These are phyloP conservation scores for Claviceps monticola DNA, from an alignment of 2,329 filamentous ascomycete genomes.

Conservation along the genomic window DNA sequence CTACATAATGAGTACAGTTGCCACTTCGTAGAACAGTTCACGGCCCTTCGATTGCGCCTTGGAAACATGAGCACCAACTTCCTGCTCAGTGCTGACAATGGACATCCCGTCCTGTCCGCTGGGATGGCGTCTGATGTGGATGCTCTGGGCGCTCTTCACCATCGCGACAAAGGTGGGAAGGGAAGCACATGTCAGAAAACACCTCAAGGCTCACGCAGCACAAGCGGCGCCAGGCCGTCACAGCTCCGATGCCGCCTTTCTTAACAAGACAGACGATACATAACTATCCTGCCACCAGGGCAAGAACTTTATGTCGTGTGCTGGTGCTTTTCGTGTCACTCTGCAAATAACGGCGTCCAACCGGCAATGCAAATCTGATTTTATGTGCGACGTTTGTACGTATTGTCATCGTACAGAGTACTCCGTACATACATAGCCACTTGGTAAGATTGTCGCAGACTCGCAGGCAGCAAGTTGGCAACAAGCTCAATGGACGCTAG, in stretches of 20 bases:
- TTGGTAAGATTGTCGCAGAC: too few relatives aligned
- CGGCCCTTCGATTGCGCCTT: too few relatives aligned
- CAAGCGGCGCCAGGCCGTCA: neutral
- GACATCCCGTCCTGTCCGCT: neutral
- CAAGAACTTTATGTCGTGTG: neutral
- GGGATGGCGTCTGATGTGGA: neutral
- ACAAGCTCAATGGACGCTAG: slow-evolving; percentile 7
- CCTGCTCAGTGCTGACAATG: neutral
- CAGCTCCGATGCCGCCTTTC: slow-evolving; percentile 4
- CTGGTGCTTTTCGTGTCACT: neutral
- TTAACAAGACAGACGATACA: neutral
- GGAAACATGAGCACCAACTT: too few relatives aligned
- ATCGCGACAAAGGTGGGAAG: neutral
- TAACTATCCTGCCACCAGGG: neutral
- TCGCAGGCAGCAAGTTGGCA: too few relatives aligned
- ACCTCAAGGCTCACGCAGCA: slow-evolving; percentile 8
- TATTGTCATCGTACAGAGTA: neutral
- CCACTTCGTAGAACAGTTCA: too few relatives aligned
- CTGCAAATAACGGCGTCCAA: slow-evolving; percentile 1
- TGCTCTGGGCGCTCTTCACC: neutral
- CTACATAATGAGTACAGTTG: too few relatives aligned
- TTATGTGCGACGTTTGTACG: neutral
- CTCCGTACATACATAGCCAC: too few relatives aligned
- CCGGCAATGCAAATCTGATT: slow-evolving; percentile 5
- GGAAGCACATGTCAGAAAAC: slow-evolving; percentile 14